Conservation (phyloP, 2,329 filamentous ascomycete species). For the Gaeumannomyces tritici region DNA sequence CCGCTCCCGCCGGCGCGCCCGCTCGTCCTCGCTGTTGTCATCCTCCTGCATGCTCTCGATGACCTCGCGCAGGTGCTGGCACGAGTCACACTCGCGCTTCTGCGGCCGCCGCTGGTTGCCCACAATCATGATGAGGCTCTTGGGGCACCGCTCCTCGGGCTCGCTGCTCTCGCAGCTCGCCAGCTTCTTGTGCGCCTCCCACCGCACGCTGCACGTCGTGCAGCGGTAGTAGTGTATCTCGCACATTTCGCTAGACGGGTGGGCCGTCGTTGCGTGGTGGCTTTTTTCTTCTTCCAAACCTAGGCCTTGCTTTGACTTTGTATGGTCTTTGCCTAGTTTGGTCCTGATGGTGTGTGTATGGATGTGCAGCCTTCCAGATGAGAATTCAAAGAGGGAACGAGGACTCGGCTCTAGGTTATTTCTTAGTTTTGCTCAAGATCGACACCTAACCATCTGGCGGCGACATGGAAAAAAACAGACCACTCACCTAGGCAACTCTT, state of each 20-base stretch:
- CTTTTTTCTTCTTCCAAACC: no score
- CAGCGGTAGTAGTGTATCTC: constrained; percentile 25
- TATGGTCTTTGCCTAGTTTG: not conserved
- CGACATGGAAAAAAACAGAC: no score
- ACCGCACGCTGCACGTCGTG: constrained; percentile 18
- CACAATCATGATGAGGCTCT: constrained; percentile 27
- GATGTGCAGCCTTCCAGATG: not conserved
- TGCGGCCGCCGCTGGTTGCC: constrained; percentile 20
- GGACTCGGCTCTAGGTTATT: not conserved
- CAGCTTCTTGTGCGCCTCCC: constrained; percentile 23
- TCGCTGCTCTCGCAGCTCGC: constrained; percentile 25
- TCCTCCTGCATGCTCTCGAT: constrained; percentile 17
- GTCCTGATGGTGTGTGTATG: not conserved
- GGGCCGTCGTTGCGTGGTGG: not conserved
- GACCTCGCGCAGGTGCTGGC: constrained; percentile 17
- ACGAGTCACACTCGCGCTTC: constrained; percentile 21
- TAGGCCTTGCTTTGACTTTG: no score
- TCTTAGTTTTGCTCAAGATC: no score
- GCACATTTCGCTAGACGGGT: constrained; percentile 18
- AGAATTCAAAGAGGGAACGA: no score
- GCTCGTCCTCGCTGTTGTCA: constrained; percentile 11
- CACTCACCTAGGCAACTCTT: not conserved
- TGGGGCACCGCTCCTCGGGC: constrained; percentile 18
- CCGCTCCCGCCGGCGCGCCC: constrained; percentile 5
- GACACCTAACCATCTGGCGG: no score